phyloP scores from a whole-genome alignment of 1,139 yeast genomes.

The Lodderomyces margitis region DNA sequence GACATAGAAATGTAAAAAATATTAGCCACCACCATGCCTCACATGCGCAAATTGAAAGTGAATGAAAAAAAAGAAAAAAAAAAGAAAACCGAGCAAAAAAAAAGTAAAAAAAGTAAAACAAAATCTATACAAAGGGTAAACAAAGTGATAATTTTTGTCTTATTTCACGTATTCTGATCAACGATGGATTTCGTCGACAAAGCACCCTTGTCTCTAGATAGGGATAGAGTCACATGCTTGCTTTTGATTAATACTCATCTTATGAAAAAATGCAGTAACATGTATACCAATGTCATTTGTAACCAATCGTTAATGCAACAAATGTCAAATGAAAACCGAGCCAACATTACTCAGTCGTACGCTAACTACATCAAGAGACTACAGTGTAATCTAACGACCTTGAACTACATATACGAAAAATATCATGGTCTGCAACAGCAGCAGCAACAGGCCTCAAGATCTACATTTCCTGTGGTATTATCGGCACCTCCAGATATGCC shows the following conservation, averaged over 20 bases:
- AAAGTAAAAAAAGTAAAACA: too few species aligned
- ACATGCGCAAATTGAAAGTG: too few species aligned
- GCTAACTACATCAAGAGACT: slow-evolving; percentile 52
- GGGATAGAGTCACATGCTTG: slow-evolving; percentile 50
- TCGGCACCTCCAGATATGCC: slow-evolving; percentile 58
- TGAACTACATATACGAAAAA: slow-evolving; percentile 52
- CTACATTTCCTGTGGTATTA: slow-evolving; percentile 51
- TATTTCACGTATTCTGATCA: too few species aligned
- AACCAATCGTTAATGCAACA: slow-evolving; percentile 37
- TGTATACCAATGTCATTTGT: slow-evolving; percentile 35
- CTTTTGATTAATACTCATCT: slow-evolving; percentile 53
- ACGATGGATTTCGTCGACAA: slow-evolving; percentile 14
- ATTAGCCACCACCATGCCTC: neutral
- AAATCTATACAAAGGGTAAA: slow-evolving; percentile 5
- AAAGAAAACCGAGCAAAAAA: slow-evolving; percentile 4
- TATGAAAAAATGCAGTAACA: slow-evolving; percentile 45
- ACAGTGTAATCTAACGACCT: slow-evolving; percentile 53
- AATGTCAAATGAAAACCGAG: slow-evolving; percentile 37
- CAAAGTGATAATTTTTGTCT: slow-evolving; percentile 2
- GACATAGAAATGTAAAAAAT: neutral
- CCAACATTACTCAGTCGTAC: slow-evolving; percentile 43
- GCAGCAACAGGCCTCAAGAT: slow-evolving; percentile 26
- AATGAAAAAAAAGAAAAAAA: too few species aligned
- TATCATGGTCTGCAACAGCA: slow-evolving; percentile 35
- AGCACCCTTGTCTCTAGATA: slow-evolving; percentile 27